Base-by-base conservation (phyloP, 768 basidiomycete species). In the Suillus decipiens region DNA sequence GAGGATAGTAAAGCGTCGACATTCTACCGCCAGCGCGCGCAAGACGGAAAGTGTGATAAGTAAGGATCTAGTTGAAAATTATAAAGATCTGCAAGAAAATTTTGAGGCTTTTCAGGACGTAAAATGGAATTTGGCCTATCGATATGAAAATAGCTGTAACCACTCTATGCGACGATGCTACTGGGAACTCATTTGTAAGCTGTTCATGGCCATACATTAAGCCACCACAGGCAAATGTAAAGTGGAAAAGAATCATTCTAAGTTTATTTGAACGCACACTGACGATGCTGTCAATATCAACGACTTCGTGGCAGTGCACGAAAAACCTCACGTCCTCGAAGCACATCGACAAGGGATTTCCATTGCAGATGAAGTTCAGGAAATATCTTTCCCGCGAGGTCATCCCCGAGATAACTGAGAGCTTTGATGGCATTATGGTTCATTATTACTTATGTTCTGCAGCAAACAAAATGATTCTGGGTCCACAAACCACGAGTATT, bases 1-100 rank as follows among this genome's bases (percentile, higher is more conserved):
- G 88, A 80, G 0, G 92, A 89, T 61, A 94, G 80, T 45, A 93
- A 84, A 34, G 59, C 89, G 84, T 64, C 92, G 85, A 73, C 95
- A 97, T 80, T 96, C 95, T 56, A 87, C 88, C 6, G 92, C 88
- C 56, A 97, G 79, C 28, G 93, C 83, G 63, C 89, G 88, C 69
- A 95, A 82, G 63, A 96, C 92, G 28, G 89, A 82, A 54, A 97
- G 82, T 2, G 94, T 90, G 61, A 96, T 89, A 36, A 96, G 82
- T 39, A 97, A 85, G 31, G 86, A 84, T 19, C 92, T 94, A 65
- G 0, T 22, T 1, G 19, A 55, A 15, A 22, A 4, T 60, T 67
- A 41, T 58, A 45, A 56, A 45, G 39, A 31, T 41, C 15, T 24
- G 37, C 17, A 11, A 28, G 51, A 58, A 64, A 50, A 51, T 11